phyloP scores from a whole-genome alignment of 2,329 filamentous ascomycete genomes.

The Beauveria bassiana region DNA sequence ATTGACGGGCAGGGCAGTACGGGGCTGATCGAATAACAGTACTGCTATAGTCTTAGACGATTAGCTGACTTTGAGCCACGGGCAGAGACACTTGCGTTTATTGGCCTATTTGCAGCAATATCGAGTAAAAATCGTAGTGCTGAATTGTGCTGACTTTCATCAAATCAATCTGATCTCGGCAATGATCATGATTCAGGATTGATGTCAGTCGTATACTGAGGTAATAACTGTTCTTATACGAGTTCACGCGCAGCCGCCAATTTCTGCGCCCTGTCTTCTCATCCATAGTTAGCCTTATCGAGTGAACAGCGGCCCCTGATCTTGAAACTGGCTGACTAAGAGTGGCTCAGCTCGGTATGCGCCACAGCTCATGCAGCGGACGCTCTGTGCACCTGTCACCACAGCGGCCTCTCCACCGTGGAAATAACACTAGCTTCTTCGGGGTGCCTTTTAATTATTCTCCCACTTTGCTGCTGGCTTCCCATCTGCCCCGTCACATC shows the following conservation, averaged over 20 bases:
- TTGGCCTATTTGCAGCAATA: no score
- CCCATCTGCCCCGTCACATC: slow-evolving; percentile 11
- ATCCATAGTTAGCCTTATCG: neutral
- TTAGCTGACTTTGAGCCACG: no score
- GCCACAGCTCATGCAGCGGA: neutral
- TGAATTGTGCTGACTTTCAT: no score
- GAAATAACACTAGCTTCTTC: slow-evolving; percentile 12
- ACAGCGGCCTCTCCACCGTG: neutral
- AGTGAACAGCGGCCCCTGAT: neutral
- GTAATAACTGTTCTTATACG: no score
- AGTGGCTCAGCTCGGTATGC: neutral
- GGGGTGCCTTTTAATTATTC: slow-evolving; percentile 8
- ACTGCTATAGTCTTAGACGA: no score
- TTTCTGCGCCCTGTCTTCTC: neutral
- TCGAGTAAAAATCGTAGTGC: no score
- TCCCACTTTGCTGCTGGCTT: slow-evolving; percentile 15
- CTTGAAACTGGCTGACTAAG: neutral
- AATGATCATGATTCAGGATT: no score
- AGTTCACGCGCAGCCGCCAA: neutral
- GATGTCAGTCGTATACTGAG: no score
- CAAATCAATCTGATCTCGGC: no score
- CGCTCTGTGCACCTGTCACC: neutral
- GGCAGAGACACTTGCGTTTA: no score
- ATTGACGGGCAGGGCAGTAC: neutral
- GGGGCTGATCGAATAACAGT: neutral